phyloP scores from a whole-genome alignment of 352 stramenopile species.

The Phytophthora crassamura region DNA sequence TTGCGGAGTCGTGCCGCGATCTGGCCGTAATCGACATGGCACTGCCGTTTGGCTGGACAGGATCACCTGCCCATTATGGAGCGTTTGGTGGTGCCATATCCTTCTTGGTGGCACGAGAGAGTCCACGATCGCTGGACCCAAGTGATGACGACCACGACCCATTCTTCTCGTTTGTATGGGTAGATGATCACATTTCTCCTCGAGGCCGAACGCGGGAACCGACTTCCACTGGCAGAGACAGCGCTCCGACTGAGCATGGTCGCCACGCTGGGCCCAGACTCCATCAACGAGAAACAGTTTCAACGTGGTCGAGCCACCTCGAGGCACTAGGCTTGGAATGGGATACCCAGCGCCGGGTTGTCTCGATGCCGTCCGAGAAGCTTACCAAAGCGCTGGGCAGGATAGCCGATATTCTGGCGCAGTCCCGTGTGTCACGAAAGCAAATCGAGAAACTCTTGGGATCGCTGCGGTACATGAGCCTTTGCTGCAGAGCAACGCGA shows the following conservation, averaged over 20 bases:
- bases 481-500: conserved; percentile 20
- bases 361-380: conserved; percentile 23
- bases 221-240: conserved; percentile 1
- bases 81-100: conserved; percentile 18
- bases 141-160: background rate
- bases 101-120: conserved; percentile 8
- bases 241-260: conserved; percentile 22
- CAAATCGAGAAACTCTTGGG: conserved; percentile 31
- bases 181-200: conserved; percentile 42
- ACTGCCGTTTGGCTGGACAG: conserved; percentile 20
- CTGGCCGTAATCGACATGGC: conserved; percentile 11
- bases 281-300: conserved; percentile 44
- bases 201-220: conserved; percentile 5
- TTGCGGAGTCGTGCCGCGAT: conserved; percentile 5
- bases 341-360: conserved; percentile 1
- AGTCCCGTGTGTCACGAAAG: background rate
- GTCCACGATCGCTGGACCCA: conserved; percentile 3
- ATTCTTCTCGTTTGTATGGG: conserved; percentile 40
- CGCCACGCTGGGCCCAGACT: conserved; percentile 17
- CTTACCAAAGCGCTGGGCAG: conserved; percentile 15
- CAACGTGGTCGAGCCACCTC: conserved; percentile 7
- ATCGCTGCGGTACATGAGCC: conserved; percentile 28
- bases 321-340: conserved; percentile 17
- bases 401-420: background rate
- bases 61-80: conserved; percentile 15